These are phyloP conservation scores for Xylariaceae sp. DNA, from an alignment of 2,329 filamentous ascomycete species.

Conservation along the genomic window DNA sequence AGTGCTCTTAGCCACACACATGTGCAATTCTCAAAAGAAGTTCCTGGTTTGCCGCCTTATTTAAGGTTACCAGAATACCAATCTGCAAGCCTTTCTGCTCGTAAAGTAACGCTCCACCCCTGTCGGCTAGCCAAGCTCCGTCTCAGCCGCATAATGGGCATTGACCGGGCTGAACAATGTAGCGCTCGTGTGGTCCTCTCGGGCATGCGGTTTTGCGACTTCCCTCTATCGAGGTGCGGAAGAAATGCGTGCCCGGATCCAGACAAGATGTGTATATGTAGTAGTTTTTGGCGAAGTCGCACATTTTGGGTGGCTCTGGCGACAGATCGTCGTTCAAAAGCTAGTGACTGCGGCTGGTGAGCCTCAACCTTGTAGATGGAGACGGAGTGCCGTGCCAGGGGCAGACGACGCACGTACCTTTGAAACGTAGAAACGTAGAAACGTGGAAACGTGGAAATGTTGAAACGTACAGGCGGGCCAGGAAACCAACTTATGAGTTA, in stretches of 20 bases:
- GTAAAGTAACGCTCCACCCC: constrained; percentile 2
- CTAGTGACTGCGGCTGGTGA: constrained; percentile 13
- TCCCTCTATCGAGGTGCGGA: constrained; percentile 72
- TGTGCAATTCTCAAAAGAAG: neutral
- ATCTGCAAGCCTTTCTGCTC: constrained; percentile 1
- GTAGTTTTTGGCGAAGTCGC: constrained; percentile 75
- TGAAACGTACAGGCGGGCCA: neutral
- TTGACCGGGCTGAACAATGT: constrained; percentile 72
- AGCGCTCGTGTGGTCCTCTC: constrained; percentile 73
- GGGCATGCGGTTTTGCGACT: constrained; percentile 64
- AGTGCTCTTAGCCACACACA: constrained; percentile 1
- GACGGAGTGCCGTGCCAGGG: neutral
- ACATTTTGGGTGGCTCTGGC: constrained; percentile 49
- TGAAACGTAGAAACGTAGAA: no score
- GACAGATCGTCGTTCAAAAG: neutral
- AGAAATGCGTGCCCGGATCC: constrained; percentile 74
- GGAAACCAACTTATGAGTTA: neutral
- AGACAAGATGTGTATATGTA: constrained; percentile 77
- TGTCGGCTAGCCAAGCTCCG: neutral
- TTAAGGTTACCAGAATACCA: neutral
- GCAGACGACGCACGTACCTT: constrained; percentile 20
- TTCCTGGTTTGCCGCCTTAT: neutral
- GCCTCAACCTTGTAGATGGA: constrained; percentile 4
- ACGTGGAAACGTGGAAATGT: neutral
- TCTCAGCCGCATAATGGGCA: constrained; percentile 59